Evolutionary conservation across 306 rosid species (phyloP), one percentile per base, ranked within the genome.

Genomic region (Trifolium dubium): DNA sequence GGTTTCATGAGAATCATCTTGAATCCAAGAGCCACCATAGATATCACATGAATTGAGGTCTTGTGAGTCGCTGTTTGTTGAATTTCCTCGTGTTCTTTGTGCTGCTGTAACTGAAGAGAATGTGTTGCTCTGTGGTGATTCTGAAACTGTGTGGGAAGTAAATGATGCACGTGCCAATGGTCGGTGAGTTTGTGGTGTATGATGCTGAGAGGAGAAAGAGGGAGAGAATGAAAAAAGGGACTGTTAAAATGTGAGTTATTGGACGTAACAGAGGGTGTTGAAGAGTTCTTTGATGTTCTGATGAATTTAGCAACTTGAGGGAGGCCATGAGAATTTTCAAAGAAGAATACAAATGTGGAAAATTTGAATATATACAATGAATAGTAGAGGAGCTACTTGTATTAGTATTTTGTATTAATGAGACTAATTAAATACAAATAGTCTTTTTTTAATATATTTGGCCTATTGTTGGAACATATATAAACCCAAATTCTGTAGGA

Each of bases 21-120:
- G 65, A 44, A 82, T 66, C 85, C 85, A 82, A 32, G 67, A 46
- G 14, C 82, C 77, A 15, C 67, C 56, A 44, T 77, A 82, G 73
- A 82, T 67, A 32, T 82, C 76, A 8, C 82, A 82, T 47, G 82
- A 82, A 77, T 71, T 50, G 14, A 82, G 79, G 72, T 81, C 79
- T n/a, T 41, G 63, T 1, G 72, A 53, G 6, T 54, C 62, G 4
- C 0, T 23, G 29, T 53, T 40, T 2, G 67, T 30, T 4, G 64
- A 41, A 6, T n/a, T 62, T 31, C 15, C 30, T 23, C 4, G 61
- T 40, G 28, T 74, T 50, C 51, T 74, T 17, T 70, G 30, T 1
- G 81, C 81, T 4, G 81, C 69, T 30, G 77, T 69, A 3, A 75
- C 73, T 0, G 73, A 75, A 71, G 81, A 54, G 50, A 76, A 70